Conservation (phyloP, 73 alveolate genomes). For the Paramecium sonneborni region DNA sequence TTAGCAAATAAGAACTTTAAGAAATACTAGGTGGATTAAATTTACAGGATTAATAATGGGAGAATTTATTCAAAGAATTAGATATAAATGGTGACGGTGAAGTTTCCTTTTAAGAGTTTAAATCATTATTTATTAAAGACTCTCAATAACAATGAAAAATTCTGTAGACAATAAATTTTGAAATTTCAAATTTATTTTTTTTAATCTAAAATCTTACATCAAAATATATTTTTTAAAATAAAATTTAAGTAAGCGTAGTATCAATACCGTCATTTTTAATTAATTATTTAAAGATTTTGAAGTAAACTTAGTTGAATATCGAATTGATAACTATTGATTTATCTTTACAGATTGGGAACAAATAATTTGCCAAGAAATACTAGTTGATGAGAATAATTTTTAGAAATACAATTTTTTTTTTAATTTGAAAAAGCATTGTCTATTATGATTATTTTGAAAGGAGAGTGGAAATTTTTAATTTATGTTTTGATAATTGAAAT, state of each 20-base stretch:
- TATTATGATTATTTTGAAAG: too few species aligned
- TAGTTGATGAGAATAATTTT: too few species aligned
- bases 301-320: too few species aligned
- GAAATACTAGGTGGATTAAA: constrained; percentile 36
- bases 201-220: background rate
- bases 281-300: background rate
- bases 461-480: too few species aligned
- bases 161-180: too few species aligned
- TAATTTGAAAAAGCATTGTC: too few species aligned
- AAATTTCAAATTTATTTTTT: background rate
- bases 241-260: too few species aligned
- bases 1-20: background rate
- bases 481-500: too few species aligned
- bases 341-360: too few species aligned
- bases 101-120: constrained; percentile 1
- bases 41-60: background rate
- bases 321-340: too few species aligned
- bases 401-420: too few species aligned
- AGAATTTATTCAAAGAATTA: background rate
- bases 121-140: background rate
- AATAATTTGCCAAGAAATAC: too few species aligned
- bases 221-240: background rate
- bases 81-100: constrained; percentile 21
- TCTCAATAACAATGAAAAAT: background rate
- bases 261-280: background rate